Percentiles rank a stretch among this genome's conserved stretches.
Evolutionary conservation across 176 grass and related monocot genomes (phyloP).

Genomic region (Avena insularis): DNA sequence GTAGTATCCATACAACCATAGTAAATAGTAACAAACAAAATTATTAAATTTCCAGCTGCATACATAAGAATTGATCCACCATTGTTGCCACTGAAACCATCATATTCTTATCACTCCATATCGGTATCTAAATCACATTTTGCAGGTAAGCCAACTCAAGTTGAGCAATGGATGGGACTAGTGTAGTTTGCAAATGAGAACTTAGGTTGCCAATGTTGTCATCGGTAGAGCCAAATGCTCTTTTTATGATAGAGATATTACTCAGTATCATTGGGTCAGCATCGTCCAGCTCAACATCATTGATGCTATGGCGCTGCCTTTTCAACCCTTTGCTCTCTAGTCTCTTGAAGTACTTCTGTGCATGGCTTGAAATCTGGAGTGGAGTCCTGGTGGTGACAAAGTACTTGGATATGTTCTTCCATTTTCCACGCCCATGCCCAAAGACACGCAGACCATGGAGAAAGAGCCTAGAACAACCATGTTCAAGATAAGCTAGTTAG

Average conservation of each 20-base stretch:
- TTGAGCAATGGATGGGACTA: no score
- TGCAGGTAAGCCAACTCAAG: no score
- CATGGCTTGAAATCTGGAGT: neutral
- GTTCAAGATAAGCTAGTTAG: neutral
- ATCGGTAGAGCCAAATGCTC: neutral
- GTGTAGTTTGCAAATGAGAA: no score
- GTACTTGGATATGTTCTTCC: constrained; percentile 32
- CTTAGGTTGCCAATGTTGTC: no score
- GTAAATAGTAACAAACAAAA: neutral
- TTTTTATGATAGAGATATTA: neutral
- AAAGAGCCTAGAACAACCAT: constrained; percentile 5
- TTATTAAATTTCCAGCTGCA: no score
- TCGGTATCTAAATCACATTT: no score
- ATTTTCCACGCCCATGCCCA: neutral
- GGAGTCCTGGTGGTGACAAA: neutral
- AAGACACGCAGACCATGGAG: neutral
- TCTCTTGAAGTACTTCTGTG: constrained; percentile 34
- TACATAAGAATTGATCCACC: no score
- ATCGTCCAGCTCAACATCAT: neutral
- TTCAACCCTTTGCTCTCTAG: neutral
- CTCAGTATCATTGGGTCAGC: neutral
- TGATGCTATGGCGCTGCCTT: neutral
- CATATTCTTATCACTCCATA: neutral
- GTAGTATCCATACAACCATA: neutral
- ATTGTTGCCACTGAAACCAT: neutral